Percentiles rank a stretch among this genome's conserved stretches.
phyloP scores from a whole-genome alignment of 2,329 filamentous ascomycete genomes.

The Trichoderma afroharzianum region DNA sequence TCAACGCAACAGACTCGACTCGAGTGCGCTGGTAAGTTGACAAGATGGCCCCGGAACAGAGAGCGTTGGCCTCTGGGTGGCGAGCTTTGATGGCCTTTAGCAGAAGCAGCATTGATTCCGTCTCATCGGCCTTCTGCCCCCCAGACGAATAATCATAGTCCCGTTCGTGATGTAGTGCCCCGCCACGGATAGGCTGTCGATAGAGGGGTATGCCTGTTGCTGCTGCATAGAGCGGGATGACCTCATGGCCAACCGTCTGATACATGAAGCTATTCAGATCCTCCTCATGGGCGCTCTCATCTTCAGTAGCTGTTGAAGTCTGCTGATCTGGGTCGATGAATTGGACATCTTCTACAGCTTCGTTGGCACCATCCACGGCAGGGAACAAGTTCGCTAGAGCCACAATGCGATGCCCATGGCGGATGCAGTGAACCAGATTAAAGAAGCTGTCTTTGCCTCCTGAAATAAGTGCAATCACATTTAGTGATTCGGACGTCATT shows the following conservation, averaged over 20 bases:
- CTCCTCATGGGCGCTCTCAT: conserved; percentile 24
- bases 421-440: conserved; percentile 83
- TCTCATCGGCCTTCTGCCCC: conserved; percentile 63
- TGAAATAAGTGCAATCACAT: conserved; percentile 89
- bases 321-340: conserved; percentile 22
- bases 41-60: conserved; percentile 87
- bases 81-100: conserved; percentile 61
- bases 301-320: neutral
- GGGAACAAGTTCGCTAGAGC: conserved; percentile 85
- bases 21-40: conserved; percentile 94
- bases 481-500: conserved; percentile 49
- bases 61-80: conserved; percentile 79
- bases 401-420: conserved; percentile 79
- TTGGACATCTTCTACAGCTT: conserved; percentile 10
- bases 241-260: conserved; percentile 87
- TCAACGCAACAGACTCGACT: conserved; percentile 85
- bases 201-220: conserved; percentile 82
- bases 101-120: conserved; percentile 78
- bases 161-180: conserved; percentile 64
- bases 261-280: conserved; percentile 99
- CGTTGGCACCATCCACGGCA: neutral
- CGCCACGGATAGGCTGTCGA: conserved; percentile 70
- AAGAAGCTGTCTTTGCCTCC: conserved; percentile 98
- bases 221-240: conserved; percentile 79
- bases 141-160: conserved; percentile 55